phyloP scores from a whole-genome alignment of 305 asterid genomes.

The Fraxinus paxiana region DNA sequence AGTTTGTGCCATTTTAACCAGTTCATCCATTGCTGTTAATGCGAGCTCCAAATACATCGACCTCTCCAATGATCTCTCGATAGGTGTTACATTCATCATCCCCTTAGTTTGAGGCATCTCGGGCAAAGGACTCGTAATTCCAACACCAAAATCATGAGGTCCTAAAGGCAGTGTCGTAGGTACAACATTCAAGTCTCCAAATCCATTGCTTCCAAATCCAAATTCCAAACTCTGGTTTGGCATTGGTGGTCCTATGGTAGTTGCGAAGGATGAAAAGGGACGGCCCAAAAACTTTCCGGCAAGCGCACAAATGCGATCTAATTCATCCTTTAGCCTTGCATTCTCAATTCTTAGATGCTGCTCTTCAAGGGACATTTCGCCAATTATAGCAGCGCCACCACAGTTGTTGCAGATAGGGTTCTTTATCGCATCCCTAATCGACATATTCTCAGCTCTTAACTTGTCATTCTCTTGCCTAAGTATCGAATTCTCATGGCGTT shows the following conservation, averaged over 20 bases:
- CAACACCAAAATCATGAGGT: slow-evolving; percentile 46
- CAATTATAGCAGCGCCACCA: slow-evolving; percentile 77
- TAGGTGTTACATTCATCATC: slow-evolving; percentile 21
- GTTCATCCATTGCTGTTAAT: slow-evolving; percentile 75
- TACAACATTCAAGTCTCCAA: slow-evolving; percentile 28
- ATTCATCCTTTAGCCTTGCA: slow-evolving; percentile 68
- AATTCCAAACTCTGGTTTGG: slow-evolving; percentile 69
- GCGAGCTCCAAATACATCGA: slow-evolving; percentile 84
- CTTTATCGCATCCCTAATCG: slow-evolving; percentile 76
- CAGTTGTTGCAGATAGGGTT: slow-evolving; percentile 82
- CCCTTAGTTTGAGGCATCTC: slow-evolving; percentile 26
- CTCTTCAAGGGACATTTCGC: slow-evolving; percentile 75
- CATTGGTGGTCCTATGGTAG: slow-evolving; percentile 39
- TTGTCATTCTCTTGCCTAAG: slow-evolving; percentile 85
- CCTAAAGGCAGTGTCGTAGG: slow-evolving; percentile 40
- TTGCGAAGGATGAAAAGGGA: slow-evolving; percentile 42
- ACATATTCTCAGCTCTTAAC: slow-evolving; percentile 75
- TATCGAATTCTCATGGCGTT: slow-evolving; percentile 80
- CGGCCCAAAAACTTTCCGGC: slow-evolving; percentile 85
- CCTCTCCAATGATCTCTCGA: slow-evolving; percentile 59
- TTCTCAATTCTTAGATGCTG: slow-evolving; percentile 80
- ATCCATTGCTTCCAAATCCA: slow-evolving; percentile 64
- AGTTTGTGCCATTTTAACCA: slow-evolving; percentile 62
- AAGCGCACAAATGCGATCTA: slow-evolving; percentile 69
- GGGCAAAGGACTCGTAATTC: slow-evolving; percentile 33